Evolutionary conservation across 75 land plant species (phyloP).

Genomic region (Selaginella tamariscina): DNA sequence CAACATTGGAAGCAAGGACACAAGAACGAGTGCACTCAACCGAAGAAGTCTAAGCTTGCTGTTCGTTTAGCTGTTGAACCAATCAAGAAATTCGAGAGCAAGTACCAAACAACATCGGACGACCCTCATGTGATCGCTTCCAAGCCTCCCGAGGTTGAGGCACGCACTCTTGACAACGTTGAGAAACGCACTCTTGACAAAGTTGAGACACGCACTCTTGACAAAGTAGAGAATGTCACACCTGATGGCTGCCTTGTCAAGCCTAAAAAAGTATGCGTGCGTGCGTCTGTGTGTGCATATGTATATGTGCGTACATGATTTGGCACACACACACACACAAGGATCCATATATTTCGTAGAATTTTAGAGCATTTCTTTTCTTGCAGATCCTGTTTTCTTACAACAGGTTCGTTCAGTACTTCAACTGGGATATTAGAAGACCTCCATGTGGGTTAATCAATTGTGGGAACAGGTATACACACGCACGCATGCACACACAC

Average conservation of each 20-base stretch:
- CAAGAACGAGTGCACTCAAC: background rate
- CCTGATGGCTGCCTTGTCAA: background rate
- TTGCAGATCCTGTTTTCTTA: slow-evolving; percentile 1
- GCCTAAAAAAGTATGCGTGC: slow-evolving; percentile 5
- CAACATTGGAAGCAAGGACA: background rate
- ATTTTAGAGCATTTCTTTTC: background rate
- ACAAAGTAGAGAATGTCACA: background rate
- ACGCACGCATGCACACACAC: slow-evolving; percentile 3
- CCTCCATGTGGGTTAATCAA: slow-evolving; percentile 6
- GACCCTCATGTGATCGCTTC: background rate
- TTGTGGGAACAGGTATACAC: background rate
- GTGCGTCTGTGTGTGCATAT: slow-evolving; percentile 5
- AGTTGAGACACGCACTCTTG: no score
- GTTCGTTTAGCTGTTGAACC: background rate
- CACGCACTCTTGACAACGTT: no score
- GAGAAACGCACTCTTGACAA: background rate
- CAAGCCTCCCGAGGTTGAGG: background rate
- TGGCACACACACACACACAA: no score
- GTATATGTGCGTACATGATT: background rate
- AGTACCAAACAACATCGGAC: no score
- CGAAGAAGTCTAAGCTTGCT: background rate
- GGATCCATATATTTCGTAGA: background rate
- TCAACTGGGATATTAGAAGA: slow-evolving; percentile 1
- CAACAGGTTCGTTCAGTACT: slow-evolving; percentile 1
- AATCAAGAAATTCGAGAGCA: background rate